Evolutionary conservation across 495 filamentous ascomycete species (phyloP).

Genomic region (Massariosphaeria phaeospora): DNA sequence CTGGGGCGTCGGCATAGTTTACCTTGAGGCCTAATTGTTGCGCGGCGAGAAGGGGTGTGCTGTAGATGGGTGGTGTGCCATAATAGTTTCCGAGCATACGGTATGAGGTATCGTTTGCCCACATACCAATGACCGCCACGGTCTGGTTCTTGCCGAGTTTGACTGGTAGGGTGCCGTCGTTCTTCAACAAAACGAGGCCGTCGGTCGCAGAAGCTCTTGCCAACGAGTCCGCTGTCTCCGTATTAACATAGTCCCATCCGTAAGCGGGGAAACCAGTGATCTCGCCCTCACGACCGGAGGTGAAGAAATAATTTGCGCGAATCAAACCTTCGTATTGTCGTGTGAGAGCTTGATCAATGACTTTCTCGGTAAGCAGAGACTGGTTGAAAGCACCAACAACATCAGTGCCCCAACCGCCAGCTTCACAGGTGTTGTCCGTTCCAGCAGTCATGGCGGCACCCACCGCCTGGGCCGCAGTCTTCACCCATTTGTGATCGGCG

Average conservation of each 20-base stretch:
- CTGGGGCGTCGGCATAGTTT: constrained; percentile 45
- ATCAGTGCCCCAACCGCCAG: constrained; percentile 3
- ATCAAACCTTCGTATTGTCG: constrained; percentile 18
- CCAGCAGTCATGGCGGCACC: constrained; percentile 53
- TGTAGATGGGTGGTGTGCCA: constrained; percentile 52
- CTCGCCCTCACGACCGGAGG: not conserved
- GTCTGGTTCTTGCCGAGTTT: constrained; percentile 37
- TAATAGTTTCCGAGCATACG: constrained; percentile 57
- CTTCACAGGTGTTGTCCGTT: constrained; percentile 33
- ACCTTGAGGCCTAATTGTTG: constrained; percentile 43
- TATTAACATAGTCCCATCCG: constrained; percentile 11
- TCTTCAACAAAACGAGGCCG: constrained; percentile 21
- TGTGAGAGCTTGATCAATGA: constrained; percentile 3
- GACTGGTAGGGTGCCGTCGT: constrained; percentile 47
- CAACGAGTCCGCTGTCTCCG: not conserved
- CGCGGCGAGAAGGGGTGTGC: constrained; percentile 48
- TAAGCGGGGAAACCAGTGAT: not conserved
- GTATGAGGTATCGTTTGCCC: constrained; percentile 53
- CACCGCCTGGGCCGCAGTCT: constrained; percentile 44
- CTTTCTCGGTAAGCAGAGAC: constrained; percentile 4
- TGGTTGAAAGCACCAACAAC: constrained; percentile 20
- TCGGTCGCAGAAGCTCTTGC: constrained; percentile 3
- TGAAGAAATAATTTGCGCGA: constrained; percentile 11
- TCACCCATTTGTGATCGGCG: constrained; percentile 50
- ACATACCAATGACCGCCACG: constrained; percentile 55